Percentiles rank a stretch among this genome's conserved stretches.
phyloP scores from a whole-genome alignment of 2,329 filamentous ascomycete species.

The Exserohilum turcica region DNA sequence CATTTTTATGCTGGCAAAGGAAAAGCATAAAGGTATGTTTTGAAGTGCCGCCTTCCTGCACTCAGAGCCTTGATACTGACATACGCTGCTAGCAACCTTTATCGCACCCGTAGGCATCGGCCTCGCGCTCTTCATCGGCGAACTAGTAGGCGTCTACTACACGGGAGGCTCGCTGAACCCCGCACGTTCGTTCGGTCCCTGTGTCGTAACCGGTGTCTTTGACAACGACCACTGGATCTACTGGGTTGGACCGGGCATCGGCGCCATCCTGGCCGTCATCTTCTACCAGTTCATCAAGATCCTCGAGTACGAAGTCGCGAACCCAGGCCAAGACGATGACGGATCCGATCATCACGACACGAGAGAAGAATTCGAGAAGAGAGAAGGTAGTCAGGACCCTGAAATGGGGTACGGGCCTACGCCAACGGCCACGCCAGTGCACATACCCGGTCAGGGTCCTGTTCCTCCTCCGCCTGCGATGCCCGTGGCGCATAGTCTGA shows the following conservation, averaged over 20 bases:
- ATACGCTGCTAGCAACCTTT: constrained; percentile 59
- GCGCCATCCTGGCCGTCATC: constrained; percentile 53
- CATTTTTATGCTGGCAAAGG: constrained; percentile 66
- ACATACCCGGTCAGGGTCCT: background rate
- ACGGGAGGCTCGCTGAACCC: constrained; percentile 55
- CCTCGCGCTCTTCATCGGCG: constrained; percentile 68
- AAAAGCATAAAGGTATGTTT: constrained; percentile 65
- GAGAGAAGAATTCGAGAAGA: constrained; percentile 25
- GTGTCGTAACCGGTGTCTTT: constrained; percentile 50
- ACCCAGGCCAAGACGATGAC: constrained; percentile 44
- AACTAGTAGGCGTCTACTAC: constrained; percentile 57
- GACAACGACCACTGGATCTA: constrained; percentile 56
- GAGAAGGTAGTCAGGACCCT: constrained; percentile 7
- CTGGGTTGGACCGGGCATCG: constrained; percentile 54
- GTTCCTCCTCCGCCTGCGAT: background rate
- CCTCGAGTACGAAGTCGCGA: constrained; percentile 46
- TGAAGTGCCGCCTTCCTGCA: background rate
- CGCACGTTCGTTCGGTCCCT: constrained; percentile 54
- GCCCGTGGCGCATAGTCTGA: background rate
- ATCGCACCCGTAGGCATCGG: constrained; percentile 75
- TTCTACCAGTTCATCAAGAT: constrained; percentile 58
- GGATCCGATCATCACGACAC: constrained; percentile 27
- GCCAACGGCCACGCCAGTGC: background rate
- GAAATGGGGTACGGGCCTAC: background rate
- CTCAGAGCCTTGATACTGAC: background rate